Percentiles rank a stretch among this genome's conserved stretches.
Conservation (phyloP, 331 rosid species). For the Pyrus hybrid region DNA sequence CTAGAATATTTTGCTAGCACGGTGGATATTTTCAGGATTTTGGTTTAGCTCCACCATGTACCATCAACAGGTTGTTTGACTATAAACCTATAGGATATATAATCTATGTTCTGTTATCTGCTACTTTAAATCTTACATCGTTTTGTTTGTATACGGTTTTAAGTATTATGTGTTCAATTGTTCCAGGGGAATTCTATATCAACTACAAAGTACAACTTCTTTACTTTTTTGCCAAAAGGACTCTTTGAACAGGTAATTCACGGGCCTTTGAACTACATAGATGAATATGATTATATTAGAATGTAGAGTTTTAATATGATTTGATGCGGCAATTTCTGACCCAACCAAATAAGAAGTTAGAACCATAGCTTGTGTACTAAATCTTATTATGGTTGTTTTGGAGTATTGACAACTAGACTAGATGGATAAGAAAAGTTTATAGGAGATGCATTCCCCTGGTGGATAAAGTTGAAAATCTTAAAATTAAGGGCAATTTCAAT, state of each 20-base stretch:
- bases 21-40: background rate
- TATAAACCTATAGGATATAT: background rate
- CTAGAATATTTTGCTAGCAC: background rate
- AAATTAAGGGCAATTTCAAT: background rate
- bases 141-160: background rate
- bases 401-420: background rate
- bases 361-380: background rate
- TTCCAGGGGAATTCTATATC: constrained; percentile 37
- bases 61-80: background rate
- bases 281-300: background rate
- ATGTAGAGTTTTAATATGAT: background rate
- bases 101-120: constrained; percentile 8
- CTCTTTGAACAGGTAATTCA: constrained; percentile 87
- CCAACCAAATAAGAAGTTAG: background rate
- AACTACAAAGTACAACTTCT: constrained; percentile 65
- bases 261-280: constrained; percentile 6
- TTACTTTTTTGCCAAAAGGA: constrained; percentile 89
- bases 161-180: constrained; percentile 18
- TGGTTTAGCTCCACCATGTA: background rate
- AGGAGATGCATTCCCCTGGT: background rate
- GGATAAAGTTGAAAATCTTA: background rate
- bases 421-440: background rate
- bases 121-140: constrained; percentile 3
- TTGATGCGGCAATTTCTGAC: background rate
- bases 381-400: background rate